Conservation (phyloP, 257 asterid genomes). For the Buddleja alternifolia region DNA sequence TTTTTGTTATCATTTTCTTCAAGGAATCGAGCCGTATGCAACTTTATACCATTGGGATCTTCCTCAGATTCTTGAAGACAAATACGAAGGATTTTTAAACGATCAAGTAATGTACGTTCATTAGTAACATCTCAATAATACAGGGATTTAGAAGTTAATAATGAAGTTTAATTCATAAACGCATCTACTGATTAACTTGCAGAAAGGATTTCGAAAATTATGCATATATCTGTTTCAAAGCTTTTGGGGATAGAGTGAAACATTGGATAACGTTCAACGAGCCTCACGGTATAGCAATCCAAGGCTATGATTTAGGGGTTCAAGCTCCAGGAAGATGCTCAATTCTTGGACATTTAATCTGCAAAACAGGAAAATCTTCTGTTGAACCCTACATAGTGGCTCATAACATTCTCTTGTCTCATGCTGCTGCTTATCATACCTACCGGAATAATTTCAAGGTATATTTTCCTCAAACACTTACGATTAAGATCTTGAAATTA, state of each 20-base stretch:
- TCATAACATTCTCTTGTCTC: constrained; percentile 74
- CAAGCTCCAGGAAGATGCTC: constrained; percentile 97
- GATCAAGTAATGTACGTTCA: constrained; percentile 60
- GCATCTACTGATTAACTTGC: constrained; percentile 26
- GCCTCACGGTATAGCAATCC: constrained; percentile 81
- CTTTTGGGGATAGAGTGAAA: constrained; percentile 81
- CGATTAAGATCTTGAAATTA: no score
- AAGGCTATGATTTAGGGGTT: constrained; percentile 73
- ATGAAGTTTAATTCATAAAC: neutral
- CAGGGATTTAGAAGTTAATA: neutral
- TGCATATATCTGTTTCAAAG: constrained; percentile 74
- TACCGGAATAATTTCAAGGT: constrained; percentile 78
- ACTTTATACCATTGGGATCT: constrained; percentile 94
- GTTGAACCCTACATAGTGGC: constrained; percentile 77
- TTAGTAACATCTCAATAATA: neutral
- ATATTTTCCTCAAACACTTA: neutral
- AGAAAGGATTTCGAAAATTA: constrained; percentile 72
- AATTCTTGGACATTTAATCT: constrained; percentile 60
- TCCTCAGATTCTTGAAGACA: constrained; percentile 74
- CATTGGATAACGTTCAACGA: constrained; percentile 93
- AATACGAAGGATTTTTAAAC: constrained; percentile 66
- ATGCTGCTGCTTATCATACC: constrained; percentile 69
- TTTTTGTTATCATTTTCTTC: no score
- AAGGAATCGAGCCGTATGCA: constrained; percentile 77
- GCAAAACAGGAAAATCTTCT: constrained; percentile 73